Base-by-base conservation (phyloP, 176 grass and related monocot genomes). In the Areca catechu region DNA sequence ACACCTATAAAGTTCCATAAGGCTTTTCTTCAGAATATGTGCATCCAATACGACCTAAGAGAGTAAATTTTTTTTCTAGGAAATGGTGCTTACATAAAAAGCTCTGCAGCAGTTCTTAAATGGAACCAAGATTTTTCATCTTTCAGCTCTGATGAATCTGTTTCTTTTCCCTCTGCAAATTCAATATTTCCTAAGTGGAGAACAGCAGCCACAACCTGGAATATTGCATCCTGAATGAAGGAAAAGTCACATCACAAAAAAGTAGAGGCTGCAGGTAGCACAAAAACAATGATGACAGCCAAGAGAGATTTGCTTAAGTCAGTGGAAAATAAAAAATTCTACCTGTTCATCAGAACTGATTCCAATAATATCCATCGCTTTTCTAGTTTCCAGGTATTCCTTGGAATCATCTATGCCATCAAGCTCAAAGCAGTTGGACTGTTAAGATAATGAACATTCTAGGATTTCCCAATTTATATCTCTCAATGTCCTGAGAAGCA, bases 331-430 rank as follows among this genome's bases (percentile, higher is more conserved):
- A 49, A 37, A 75, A 58, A 67, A 57, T 29, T 9, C 3, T 70
- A 96, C 91, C 91, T 96, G 91, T 67, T 96, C 91, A 65, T 87
- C 68, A 67, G 48, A 64, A 67, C 54, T 90, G 54, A 96, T 90
- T 67, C 91, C 91, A 7, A 87, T 81, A 71, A 90, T 76, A 67
- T 96, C 86, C 91, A 96, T 96, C 73, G 91, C 91, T 57, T 85
- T 87, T 80, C 83, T 90, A 48, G 91, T 96, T 85, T 96, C 91
- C 56, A 87, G 76, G 50, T 90, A 96, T 63, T 96, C 91, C 69
- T 88, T 96, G 15, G 86, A 76, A 75, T 90, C 91, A 90, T 96
- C 86, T 48, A 96, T 23, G 14, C 80, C 91, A 57, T 86, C 86
- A 77, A 96, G 76, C 70, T 90, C 82, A 53, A 74, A 83, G 59